These are phyloP conservation scores for Leishmania braziliensis DNA, from an alignment of 208 protist species.

Conservation along the genomic window DNA sequence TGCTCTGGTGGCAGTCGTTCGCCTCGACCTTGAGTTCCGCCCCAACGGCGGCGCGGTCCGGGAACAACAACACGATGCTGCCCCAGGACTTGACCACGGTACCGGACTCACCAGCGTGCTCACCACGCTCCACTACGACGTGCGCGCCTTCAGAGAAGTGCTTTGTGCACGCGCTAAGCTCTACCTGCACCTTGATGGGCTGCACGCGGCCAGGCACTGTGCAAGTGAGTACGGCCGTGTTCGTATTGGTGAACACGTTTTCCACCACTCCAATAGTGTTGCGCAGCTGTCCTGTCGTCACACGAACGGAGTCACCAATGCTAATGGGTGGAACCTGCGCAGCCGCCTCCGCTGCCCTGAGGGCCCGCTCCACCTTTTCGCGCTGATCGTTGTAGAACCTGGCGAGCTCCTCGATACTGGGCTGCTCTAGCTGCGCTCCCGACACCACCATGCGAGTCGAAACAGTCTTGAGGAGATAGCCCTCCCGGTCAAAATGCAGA, in stretches of 20 bases:
- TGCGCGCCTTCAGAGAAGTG: slow-evolving; percentile 86
- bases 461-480: slow-evolving; percentile 82
- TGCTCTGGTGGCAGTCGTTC: slow-evolving; percentile 88
- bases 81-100: slow-evolving; percentile 84
- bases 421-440: slow-evolving; percentile 68
- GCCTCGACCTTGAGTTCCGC: slow-evolving; percentile 77
- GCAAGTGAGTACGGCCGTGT: slow-evolving; percentile 70
- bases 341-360: slow-evolving; percentile 34
- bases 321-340: slow-evolving; percentile 30
- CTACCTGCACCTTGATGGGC: slow-evolving; percentile 75
- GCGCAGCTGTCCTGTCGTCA: slow-evolving; percentile 76
- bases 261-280: slow-evolving; percentile 73
- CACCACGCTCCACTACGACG: slow-evolving; percentile 82
- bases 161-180: slow-evolving; percentile 79
- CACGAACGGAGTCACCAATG: slow-evolving; percentile 80
- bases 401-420: slow-evolving; percentile 82
- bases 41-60: slow-evolving; percentile 56
- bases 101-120: slow-evolving; percentile 80
- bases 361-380: slow-evolving; percentile 70
- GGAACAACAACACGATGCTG: slow-evolving; percentile 79
- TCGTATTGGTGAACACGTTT: slow-evolving; percentile 77
- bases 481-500: slow-evolving; percentile 83
- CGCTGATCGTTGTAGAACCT: slow-evolving; percentile 87
- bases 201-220: slow-evolving; percentile 50
- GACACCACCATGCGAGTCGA: slow-evolving; percentile 72